Base-by-base conservation (phyloP, 2,329 filamentous ascomycete species). In the Ustulina deusta region DNA sequence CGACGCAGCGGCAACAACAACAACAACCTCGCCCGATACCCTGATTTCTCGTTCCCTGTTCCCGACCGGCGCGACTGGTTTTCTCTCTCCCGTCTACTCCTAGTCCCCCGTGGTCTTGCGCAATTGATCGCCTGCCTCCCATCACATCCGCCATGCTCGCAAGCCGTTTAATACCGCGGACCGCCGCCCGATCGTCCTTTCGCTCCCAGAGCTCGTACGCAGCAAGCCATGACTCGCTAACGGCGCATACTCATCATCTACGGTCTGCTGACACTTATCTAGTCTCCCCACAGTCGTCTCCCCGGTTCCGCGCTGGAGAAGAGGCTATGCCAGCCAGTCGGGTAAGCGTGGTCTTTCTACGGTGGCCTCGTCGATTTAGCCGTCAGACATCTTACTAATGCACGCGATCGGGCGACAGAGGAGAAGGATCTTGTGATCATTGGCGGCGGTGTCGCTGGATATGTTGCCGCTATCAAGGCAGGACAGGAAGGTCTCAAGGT, bases 391-490 rank as follows among this genome's bases (percentile, higher is more conserved):
- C 61, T 67, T 57, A 70, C 71, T 66, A 69, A 74, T 22, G 20
- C 11, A 15, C 66, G 25, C 60, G 7, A 52, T 25, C 57, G 69
- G 58, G 63, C 52, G 63, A 55, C 81, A 93, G 93, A 94, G 82
- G 93, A 97, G 82, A 97, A 97, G 83, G 96, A 99, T 82, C 87
- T 99, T 63, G 91, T 99, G 79, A 94, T 99, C 83, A 97, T 99
- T 79, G 96, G 96, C 78, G 96, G 96, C 81, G 96, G 96, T 85
- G 96, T 98, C 78, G 96, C 95, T 76, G 96, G 96, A 79, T 99
- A 99, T 84, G 96, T 99, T 78, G 95, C 96, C 73, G 96, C 96
- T 77, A 99, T 99, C 87, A 99, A 98, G 86, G 96, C 96, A 78
- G 96, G 94, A 68, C 96, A 99, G 83, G 93, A 97, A 81, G 96